Evolutionary conservation across 164 flowering plant species (phyloP).

Genomic region (Aristolochia californica): DNA sequence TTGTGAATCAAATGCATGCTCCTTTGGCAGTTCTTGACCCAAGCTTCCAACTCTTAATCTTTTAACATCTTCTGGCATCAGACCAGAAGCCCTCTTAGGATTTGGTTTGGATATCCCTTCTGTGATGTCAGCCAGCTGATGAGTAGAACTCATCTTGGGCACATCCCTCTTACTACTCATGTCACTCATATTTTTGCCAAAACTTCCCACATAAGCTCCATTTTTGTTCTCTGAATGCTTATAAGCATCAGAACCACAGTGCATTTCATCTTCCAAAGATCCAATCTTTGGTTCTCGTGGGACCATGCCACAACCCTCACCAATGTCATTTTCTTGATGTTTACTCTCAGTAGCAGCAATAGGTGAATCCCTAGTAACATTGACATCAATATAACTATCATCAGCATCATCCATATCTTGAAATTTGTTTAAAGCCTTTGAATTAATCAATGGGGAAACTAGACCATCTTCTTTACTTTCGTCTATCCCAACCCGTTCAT

Average conservation of each 20-base stretch:
- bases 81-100: conserved; percentile 37
- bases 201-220: conserved; percentile 13
- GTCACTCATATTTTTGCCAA: conserved; percentile 21
- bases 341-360: conserved; percentile 13
- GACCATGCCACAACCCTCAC: conserved; percentile 12
- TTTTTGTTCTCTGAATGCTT: conserved; percentile 25
- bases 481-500: conserved; percentile 20
- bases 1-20: conserved; percentile 14
- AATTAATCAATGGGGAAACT: conserved; percentile 5
- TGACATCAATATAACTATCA: conserved; percentile 21
- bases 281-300: conserved; percentile 18
- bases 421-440: background rate
- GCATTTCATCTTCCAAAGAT: conserved; percentile 19
- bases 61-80: conserved; percentile 31
- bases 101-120: conserved; percentile 31
- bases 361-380: conserved; percentile 26
- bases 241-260: conserved; percentile 20
- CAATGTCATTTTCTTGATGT: conserved; percentile 25
- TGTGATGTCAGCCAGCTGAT: conserved; percentile 29
- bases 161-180: conserved; percentile 1
- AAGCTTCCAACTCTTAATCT: conserved; percentile 32
- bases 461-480: conserved; percentile 29
- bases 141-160: conserved; percentile 15
- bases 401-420: background rate
- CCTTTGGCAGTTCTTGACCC: conserved; percentile 19